Base-by-base conservation (phyloP, 371 early-diverging fungal species). In the Lichtheimia corymbifera region DNA sequence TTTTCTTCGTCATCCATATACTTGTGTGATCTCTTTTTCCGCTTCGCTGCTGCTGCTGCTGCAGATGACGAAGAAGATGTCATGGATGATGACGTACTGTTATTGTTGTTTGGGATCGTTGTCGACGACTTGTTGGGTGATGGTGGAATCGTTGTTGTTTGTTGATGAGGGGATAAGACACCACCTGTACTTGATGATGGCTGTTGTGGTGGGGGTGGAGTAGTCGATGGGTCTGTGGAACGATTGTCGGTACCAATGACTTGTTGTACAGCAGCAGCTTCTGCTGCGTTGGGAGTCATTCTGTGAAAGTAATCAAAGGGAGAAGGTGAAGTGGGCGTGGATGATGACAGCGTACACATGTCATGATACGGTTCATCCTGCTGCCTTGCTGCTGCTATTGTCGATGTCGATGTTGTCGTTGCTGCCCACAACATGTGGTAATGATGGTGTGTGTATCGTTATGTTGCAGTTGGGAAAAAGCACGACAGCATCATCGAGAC, bases 1-100 rank as follows among this genome's bases (percentile, higher is more conserved):
- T 87, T 88, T 51, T 87, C 87, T 28, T 84, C 85, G 9, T 76
- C 81, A 17, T 77, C 76, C 67, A 79, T 68, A 18, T 74, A 79
- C 54, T 74, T 75, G 12, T 44, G 40, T 17, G 61, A 61, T 30
- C 59, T 64, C 7, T 42, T 20, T 59, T 50, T 70, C 44, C 24
- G 47, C 12, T 58, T 45, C n/a, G 50, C 60, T 43, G 41, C 24
- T 61, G 53, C 43, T 22, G 25, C 17, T 61, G 53, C 43, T 22
- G 25, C 17, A 17, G 43, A 47, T 47, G 35, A 35, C 9, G 35
- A 35, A 9, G 35, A 35, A 6, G 35, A 35, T 35, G 35, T 35
- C 35, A 35, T 35, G 35, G 35, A 35, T 35, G 35, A 35, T 35
- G 35, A 11, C 11, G 35, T 35, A 9, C 35, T 35, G 35, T 30